phyloP scores from a whole-genome alignment of 139 green algal genomes.

The Pedinophyceae sp. region DNA sequence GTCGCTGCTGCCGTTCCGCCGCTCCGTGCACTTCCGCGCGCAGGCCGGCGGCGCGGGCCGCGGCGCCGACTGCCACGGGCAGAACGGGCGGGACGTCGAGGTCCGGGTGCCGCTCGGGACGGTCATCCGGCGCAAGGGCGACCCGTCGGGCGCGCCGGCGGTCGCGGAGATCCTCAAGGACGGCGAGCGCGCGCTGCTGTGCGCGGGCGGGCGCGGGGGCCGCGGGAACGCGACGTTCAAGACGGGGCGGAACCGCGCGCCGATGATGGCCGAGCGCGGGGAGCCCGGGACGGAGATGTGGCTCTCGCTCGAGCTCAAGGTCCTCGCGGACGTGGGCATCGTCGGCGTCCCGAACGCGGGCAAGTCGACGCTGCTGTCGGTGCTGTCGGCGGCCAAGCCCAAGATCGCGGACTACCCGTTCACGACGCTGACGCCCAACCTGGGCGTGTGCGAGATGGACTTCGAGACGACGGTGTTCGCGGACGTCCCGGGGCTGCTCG shows the following conservation, averaged over 20 bases:
- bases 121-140: conserved; percentile 44
- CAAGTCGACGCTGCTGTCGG: conserved; percentile 80
- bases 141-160: conserved; percentile 17
- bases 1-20: conserved; percentile 55
- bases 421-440: conserved; percentile 93
- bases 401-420: conserved; percentile 97
- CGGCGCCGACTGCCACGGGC: conserved; percentile 56
- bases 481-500: conserved; percentile 86
- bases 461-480: conserved; percentile 52
- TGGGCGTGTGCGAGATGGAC: conserved; percentile 83
- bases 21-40: conserved; percentile 41
- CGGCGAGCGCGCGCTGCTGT: conserved; percentile 56
- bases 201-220: conserved; percentile 66
- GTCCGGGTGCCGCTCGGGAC: conserved; percentile 75
- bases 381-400: conserved; percentile 53
- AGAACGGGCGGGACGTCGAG: conserved; percentile 49
- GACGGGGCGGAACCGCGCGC: conserved; percentile 60
- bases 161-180: conserved; percentile 64
- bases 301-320: conserved; percentile 82
- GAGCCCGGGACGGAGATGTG: conserved; percentile 43
- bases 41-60: conserved; percentile 20
- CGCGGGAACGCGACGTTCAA: conserved; percentile 91
- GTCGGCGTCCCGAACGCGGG: conserved; percentile 85
- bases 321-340: conserved; percentile 90
- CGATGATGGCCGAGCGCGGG: conserved; percentile 53